Base-by-base conservation (phyloP, 179 eudicot species). In the Silene noctiflora region DNA sequence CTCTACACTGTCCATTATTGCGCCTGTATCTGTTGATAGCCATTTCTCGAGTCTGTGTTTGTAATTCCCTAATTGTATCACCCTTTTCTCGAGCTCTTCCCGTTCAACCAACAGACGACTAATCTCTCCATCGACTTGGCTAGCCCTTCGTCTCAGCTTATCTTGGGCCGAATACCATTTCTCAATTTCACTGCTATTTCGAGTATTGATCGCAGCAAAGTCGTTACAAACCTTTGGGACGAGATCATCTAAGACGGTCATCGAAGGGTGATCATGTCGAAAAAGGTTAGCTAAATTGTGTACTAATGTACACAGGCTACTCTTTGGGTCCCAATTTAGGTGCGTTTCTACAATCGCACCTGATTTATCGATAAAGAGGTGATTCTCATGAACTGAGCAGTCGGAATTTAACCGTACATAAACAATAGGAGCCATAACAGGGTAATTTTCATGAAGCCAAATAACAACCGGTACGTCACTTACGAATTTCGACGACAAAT, bases 361-460 rank as follows among this genome's bases (percentile, higher is more conserved):
- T 1, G 89, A 88, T 21, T 78, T 60, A 46, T 85, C 87, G 11
- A 86, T 79, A 12, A 77, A 85, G 1, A 88, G 87, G 39, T 86
- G 84, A 72, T 82, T 65, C 4, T 4, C 33, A 2, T 35, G 80
- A 29, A 84, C 67, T 44, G 67, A 77, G 55, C 75, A 55, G 14
- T 27, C 58, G 4, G 63, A 53, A n/a, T 69, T 73, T 14, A 78
- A 27, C 3, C 58, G 44, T 27, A 88, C 79, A 5, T 71, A 76
- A 3, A 85, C 85, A 17, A 78, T 78, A n/a, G 89, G 91, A 35
- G 89, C 67, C 56, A 70, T 31, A 7, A 73, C 35, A 29, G 91
- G 91, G 74, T 86, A 85, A 3, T 78, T 53, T 25, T 86, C 86
- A 62, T 88, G 89, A 1, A 86, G 8, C 91, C 91, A 88, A 9